Evolutionary conservation across 2,329 filamentous ascomycete genomes (phyloP), one percentile per base, ranked within the genome.

Genomic region (Coleophoma crateriformis): DNA sequence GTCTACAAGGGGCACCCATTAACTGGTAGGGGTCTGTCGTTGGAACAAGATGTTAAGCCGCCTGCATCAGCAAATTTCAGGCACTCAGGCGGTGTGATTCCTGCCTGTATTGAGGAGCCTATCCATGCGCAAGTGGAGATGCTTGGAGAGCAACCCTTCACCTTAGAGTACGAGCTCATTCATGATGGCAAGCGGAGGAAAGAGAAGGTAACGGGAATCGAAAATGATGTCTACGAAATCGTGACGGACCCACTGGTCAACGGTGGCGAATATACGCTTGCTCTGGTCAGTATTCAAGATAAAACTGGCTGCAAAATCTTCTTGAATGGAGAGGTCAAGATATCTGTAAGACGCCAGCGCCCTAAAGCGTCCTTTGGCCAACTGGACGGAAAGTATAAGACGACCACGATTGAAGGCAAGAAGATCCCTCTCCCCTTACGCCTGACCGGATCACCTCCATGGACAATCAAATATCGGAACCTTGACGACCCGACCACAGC

Each of bases 41-140:
- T 97, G 38, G 86, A 95, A 67, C 92, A 97, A 67, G 85, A 90
- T 60, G 92, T 99, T 58, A 96, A 95, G 67, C 94, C 94, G 10
- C 88, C 91, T 4, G 92, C 94, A 7, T 88, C 87, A 10, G 92
- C 92, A 20, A 82, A 85, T 53, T 76, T 90, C 49, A 75, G 79
- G 40, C 71, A 77, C 22, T 72, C 74, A 7, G 71, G 76, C 17
- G 71, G 74, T 35, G 71, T 70, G 19, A 75, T 82, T 52, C 84
- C 80, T 59, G 83, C 87, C 45, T 99, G 94, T 64, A 85, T 97
- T 49, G 90, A 94, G 52, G 85, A 95, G 49, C 77, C 84, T 17
- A 82, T 91, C 7, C 79, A 84, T 33, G 81, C 94, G 27, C 82
- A 89, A 49, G 82, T 96, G 37, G 69, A 77, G 46, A 78, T 97